Conservation (phyloP, 169 alveolate species). For the Cryptosporidium viatorum region DNA sequence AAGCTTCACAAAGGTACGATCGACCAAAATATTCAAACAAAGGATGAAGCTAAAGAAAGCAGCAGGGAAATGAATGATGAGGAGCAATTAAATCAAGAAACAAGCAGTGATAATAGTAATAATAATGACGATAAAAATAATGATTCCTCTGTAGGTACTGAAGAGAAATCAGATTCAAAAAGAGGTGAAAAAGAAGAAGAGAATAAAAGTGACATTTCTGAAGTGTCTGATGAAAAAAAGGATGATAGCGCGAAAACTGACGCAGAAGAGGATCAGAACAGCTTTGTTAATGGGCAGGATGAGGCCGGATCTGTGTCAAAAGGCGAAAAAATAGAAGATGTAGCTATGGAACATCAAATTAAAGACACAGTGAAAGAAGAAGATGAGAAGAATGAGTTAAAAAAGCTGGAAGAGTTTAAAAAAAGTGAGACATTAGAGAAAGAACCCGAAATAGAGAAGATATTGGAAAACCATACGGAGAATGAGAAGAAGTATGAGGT, state of each 20-base stretch:
- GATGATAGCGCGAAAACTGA: neutral
- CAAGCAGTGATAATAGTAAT: neutral
- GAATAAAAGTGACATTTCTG: neutral
- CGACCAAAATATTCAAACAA: neutral
- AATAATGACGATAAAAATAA: neutral
- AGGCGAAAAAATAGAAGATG: neutral
- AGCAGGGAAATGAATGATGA: neutral
- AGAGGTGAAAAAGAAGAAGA: neutral
- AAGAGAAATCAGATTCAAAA: neutral
- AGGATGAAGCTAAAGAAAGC: neutral
- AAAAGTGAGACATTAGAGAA: constrained; percentile 42
- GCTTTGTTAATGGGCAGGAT: neutral
- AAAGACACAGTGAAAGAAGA: constrained; percentile 34
- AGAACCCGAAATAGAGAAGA: neutral
- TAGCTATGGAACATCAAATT: no score
- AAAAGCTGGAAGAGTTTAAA: constrained; percentile 54
- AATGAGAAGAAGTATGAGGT: constrained; percentile 21
- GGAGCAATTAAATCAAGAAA: neutral
- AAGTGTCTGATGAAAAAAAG: neutral
- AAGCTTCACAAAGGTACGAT: neutral
- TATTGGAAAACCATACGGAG: neutral
- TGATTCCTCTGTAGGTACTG: neutral
- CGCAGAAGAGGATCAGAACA: neutral
- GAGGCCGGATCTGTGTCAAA: neutral
- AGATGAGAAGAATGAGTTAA: constrained; percentile 33